Evolutionary conservation across 768 basidiomycete species (phyloP).

Genomic region (Boletellus sp.): DNA sequence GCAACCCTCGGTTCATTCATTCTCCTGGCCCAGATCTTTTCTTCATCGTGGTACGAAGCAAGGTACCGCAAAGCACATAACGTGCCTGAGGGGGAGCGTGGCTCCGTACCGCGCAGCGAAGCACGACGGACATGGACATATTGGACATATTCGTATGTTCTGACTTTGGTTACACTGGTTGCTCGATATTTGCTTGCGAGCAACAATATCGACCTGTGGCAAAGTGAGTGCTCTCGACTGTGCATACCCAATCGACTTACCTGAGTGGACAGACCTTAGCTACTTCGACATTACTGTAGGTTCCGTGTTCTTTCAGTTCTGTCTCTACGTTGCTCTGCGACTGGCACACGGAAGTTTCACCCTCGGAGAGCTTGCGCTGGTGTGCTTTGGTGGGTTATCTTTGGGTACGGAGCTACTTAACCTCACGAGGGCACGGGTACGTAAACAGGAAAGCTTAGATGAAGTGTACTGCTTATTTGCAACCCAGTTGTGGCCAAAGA

Average conservation of each 20-base stretch:
- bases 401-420: conserved; percentile 84
- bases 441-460: conserved; percentile 21
- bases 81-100: conserved; percentile 63
- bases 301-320: conserved; percentile 85
- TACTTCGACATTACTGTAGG: conserved; percentile 69
- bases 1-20: conserved; percentile 79
- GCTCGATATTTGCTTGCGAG: conserved; percentile 45
- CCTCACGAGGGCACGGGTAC: conserved; percentile 76
- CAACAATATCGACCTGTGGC: conserved; percentile 57
- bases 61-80: conserved; percentile 39
- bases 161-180: conserved; percentile 48
- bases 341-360: conserved; percentile 95
- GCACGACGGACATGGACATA: conserved; percentile 59
- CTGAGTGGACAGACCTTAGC: conserved; percentile 57
- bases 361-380: conserved; percentile 86
- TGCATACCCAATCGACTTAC: neutral
- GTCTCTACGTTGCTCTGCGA: conserved; percentile 83
- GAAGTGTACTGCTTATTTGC: conserved; percentile 1
- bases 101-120: conserved; percentile 75
- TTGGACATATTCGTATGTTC: conserved; percentile 55
- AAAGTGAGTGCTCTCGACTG: conserved; percentile 46
- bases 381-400: conserved; percentile 84
- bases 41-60: conserved; percentile 73
- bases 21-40: conserved; percentile 71
- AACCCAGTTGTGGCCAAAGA: conserved; percentile 70